Conservation (phyloP, 371 early-diverging fungal genomes). For the Mortierella sp. region DNA sequence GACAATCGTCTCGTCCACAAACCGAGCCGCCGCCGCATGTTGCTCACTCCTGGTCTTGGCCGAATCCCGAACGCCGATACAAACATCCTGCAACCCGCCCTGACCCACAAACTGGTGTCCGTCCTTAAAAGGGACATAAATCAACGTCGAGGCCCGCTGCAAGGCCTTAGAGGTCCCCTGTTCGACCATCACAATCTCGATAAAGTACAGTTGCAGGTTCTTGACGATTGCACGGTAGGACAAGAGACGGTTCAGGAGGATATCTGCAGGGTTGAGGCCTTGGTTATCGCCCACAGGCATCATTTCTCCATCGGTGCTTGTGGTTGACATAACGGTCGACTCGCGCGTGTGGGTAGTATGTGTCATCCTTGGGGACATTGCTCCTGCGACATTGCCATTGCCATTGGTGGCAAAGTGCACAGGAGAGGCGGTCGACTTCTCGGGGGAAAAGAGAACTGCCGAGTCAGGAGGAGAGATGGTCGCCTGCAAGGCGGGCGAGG, state of each 20-base stretch:
- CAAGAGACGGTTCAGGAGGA: slow-evolving; percentile 21
- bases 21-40: slow-evolving; percentile 39
- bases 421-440: not conserved
- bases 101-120: slow-evolving; percentile 30
- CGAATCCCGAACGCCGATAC: slow-evolving; percentile 19
- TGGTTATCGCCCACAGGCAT: not conserved
- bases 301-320: slow-evolving; percentile 13
- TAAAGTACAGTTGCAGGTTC: slow-evolving; percentile 36
- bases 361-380: slow-evolving; percentile 5
- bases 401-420: not conserved
- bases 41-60: slow-evolving; percentile 28
- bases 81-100: slow-evolving; percentile 32
- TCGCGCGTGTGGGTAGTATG: slow-evolving; percentile 17
- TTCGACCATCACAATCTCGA: slow-evolving; percentile 24
- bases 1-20: slow-evolving; percentile 46
- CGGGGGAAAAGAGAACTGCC: not conserved
- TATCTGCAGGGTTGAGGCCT: slow-evolving; percentile 37
- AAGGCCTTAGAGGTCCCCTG: slow-evolving; percentile 22
- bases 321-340: slow-evolving; percentile 20
- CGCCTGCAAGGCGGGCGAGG: not conserved
- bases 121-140: slow-evolving; percentile 35
- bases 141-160: slow-evolving; percentile 20
- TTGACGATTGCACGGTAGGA: slow-evolving; percentile 24
- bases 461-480: not conserved
- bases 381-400: not conserved